Conservation (phyloP, 345 rosid genomes). For the Toxicodendron radicans region DNA sequence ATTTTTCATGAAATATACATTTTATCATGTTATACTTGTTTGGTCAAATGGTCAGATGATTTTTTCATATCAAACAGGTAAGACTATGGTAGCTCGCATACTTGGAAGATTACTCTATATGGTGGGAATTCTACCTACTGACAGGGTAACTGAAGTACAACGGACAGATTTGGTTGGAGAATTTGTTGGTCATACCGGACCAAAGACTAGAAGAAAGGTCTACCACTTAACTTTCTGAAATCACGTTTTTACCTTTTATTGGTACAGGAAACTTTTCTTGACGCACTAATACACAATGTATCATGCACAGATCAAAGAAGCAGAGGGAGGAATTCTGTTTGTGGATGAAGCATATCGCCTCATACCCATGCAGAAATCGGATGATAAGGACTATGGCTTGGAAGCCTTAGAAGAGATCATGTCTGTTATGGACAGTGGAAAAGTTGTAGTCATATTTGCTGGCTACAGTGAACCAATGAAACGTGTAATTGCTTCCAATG, state of each 20-base stretch:
- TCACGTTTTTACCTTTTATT: constrained; percentile 1
- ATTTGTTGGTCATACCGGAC: constrained; percentile 98
- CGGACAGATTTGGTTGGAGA: constrained; percentile 99
- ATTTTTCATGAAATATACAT: no score
- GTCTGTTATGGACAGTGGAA: constrained; percentile 96
- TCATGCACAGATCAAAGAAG: constrained; percentile 77
- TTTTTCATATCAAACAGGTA: constrained; percentile 50
- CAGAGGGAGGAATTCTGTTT: constrained; percentile 98
- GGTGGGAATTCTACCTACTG: constrained; percentile 92
- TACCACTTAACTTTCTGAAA: neutral
- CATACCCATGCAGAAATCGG: constrained; percentile 92
- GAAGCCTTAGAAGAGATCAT: constrained; percentile 98
- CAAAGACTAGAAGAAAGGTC: constrained; percentile 95
- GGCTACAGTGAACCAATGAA: constrained; percentile 98
- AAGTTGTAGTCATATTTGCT: constrained; percentile 85
- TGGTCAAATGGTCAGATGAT: constrained; percentile 2
- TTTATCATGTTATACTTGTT: neutral
- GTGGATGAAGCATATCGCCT: constrained; percentile 96
- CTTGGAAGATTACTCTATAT: constrained; percentile 87
- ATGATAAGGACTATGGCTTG: constrained; percentile 92
- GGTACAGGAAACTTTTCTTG: neutral
- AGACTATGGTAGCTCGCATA: constrained; percentile 96
- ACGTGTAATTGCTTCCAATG: constrained; percentile 88
- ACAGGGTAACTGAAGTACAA: constrained; percentile 84
- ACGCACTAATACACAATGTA: constrained; percentile 5